A percentile compares a stretch with the other conserved stretches of the same genome.
Conservation (phyloP, 2,329 filamentous ascomycete species). For the Coniochaeta pulveracea region DNA sequence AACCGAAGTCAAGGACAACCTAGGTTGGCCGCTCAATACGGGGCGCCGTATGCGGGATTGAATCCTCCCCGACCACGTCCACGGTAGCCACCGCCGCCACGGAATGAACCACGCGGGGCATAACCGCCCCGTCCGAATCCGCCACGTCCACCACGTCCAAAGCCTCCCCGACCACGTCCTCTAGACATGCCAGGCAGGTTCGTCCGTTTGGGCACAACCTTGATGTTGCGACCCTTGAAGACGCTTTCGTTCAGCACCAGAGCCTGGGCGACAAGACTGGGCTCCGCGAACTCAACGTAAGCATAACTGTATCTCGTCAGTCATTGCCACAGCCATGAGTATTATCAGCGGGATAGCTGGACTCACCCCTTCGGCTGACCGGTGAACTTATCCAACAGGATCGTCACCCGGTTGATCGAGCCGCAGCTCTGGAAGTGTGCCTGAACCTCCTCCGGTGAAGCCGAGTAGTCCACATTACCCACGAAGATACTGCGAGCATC, state of each 20-base stretch:
- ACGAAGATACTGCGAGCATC: constrained; percentile 96
- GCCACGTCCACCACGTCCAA: constrained; percentile 38
- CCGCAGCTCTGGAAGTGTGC: constrained; percentile 96
- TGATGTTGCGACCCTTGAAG: constrained; percentile 89
- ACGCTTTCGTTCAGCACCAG: constrained; percentile 93
- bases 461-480: constrained; percentile 95
- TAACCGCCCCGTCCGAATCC: constrained; percentile 43
- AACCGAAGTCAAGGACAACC: too few species aligned
- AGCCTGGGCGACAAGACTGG: constrained; percentile 82
- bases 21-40: too few species aligned
- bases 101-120: constrained; percentile 37
- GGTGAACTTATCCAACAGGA: constrained; percentile 94
- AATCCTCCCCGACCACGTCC: constrained; percentile 50
- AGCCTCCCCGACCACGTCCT: constrained; percentile 48
- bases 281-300: constrained; percentile 96
- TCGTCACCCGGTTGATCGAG: constrained; percentile 95
- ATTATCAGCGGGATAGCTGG: too few species aligned
- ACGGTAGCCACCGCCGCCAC: constrained; percentile 49
- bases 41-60: too few species aligned
- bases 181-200: constrained; percentile 92
- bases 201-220: constrained; percentile 90
- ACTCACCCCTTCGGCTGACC: constrained; percentile 97
- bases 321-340: background rate
- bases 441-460: constrained; percentile 95
- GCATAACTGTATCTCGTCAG: constrained; percentile 61